A percentile compares a stretch with the other conserved stretches of the same genome.
Evolutionary conservation across 2,329 filamentous ascomycete species (phyloP).

Genomic region (Akanthomyces muscarius): DNA sequence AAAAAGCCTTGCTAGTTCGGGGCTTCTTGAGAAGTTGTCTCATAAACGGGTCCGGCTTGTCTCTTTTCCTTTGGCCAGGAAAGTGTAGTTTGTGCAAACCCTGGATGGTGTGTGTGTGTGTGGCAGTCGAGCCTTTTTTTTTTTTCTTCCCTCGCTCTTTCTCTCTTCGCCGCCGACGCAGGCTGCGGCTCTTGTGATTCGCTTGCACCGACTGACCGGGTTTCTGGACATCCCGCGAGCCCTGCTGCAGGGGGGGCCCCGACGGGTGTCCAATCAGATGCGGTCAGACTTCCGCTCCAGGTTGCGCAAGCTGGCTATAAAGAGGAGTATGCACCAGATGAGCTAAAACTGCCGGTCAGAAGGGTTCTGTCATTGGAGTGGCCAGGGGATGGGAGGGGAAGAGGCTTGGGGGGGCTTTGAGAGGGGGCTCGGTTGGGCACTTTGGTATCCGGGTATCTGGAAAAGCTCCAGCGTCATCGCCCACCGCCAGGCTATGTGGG

Average conservation of each 20-base stretch:
- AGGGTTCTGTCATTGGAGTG: neutral
- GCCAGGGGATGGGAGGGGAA: neutral
- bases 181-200: neutral
- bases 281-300: neutral
- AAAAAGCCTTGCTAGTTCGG: neutral
- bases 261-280: conserved; percentile 5
- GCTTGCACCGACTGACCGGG: neutral
- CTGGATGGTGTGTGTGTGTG: neutral
- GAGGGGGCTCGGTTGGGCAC: neutral
- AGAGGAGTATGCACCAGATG: neutral
- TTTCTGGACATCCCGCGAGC: neutral
- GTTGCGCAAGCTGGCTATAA: neutral
- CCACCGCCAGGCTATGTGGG: neutral
- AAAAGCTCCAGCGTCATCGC: neutral
- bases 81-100: conserved; percentile 1
- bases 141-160: neutral
- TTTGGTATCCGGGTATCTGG: neutral
- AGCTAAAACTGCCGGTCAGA: neutral
- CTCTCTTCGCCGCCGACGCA: neutral
- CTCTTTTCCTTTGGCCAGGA: neutral
- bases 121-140: neutral
- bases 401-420: no score
- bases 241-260: neutral
- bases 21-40: neutral
- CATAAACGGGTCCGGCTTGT: conserved; percentile 3